phyloP scores from a whole-genome alignment of 805 yeast species.

The Metschnikowia colocasiae region DNA sequence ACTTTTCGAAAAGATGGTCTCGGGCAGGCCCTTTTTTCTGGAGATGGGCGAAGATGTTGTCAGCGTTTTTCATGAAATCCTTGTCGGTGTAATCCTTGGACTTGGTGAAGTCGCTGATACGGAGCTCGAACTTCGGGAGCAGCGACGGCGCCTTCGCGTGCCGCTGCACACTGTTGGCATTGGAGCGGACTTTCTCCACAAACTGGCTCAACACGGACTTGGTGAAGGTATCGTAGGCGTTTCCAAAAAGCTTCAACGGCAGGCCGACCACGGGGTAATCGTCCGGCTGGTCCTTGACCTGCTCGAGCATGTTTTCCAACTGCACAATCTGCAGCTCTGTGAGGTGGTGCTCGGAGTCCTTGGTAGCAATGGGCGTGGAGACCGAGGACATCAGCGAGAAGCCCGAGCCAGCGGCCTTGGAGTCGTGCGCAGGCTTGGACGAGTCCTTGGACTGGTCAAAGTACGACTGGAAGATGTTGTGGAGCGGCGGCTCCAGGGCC shows the following conservation, averaged over 20 bases:
- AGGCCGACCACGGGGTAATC: conserved; percentile 24
- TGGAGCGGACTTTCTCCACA: conserved; percentile 18
- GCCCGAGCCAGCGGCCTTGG: conserved; percentile 21
- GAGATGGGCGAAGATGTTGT: conserved; percentile 36
- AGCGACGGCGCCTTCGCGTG: conserved; percentile 2
- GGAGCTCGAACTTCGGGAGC: conserved; percentile 18
- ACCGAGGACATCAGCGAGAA: conserved; percentile 15
- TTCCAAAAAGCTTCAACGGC: conserved; percentile 40
- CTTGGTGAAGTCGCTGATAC: conserved; percentile 30
- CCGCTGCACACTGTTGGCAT: conserved; percentile 16
- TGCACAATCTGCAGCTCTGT: conserved; percentile 21
- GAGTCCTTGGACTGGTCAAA: conserved; percentile 15
- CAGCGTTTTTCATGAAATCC: conserved; percentile 37
- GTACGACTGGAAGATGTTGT: conserved; percentile 27
- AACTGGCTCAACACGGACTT: conserved; percentile 23
- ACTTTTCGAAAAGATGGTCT: conserved; percentile 5
- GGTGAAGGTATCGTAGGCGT: conserved; percentile 40
- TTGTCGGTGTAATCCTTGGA: conserved; percentile 33
- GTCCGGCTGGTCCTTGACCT: conserved; percentile 21
- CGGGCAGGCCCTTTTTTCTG: conserved; percentile 29
- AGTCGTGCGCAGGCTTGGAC: conserved; percentile 13
- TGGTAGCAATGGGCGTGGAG: conserved; percentile 34
- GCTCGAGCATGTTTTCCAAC: conserved; percentile 24
- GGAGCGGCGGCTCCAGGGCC: conserved; percentile 25
- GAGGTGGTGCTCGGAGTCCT: conserved; percentile 13